Evolutionary conservation across 768 basidiomycete species (phyloP), one percentile per base, ranked within the genome.

Genomic region (Gloeostereum incarnatum): DNA sequence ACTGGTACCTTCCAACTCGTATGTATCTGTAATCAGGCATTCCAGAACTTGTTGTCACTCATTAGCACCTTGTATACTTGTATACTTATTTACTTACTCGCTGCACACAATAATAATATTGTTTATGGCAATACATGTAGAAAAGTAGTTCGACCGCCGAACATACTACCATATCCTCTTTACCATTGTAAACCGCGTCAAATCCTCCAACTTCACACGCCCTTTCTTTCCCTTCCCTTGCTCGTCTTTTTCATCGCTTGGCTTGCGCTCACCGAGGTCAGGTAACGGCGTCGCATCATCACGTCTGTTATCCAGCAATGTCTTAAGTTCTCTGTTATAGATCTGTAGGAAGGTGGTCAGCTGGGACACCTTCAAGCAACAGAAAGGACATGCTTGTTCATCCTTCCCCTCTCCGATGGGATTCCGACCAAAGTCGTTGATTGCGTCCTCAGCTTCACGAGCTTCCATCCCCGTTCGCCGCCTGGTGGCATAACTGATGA

Each of bases 101-200:
- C n/a, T n/a, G n/a, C n/a, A n/a, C n/a, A n/a, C n/a, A n/a, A n/a
- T n/a, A n/a, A n/a, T n/a, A n/a, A n/a, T n/a, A n/a, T n/a, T n/a
- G n/a, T n/a, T n/a, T n/a, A n/a, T n/a, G n/a, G n/a, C n/a, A n/a
- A n/a, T n/a, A n/a, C n/a, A n/a, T n/a, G n/a, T n/a, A n/a, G n/a
- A n/a, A n/a, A n/a, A n/a, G n/a, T n/a, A n/a, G n/a, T 34, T 34
- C 34, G 21, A 27, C 21, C 24, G 18, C 14, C 10, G 22, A 18
- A 29, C 9, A 2, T 22, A 22, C 54, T 64, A 75, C 71, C 71
- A 93, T 31, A 94, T 93, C 37, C 88, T 69, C 54, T 94, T 94
- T 32, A 94, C 84, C 92, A 97, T 97, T 14, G 91, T 94, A 65
- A 86, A 97, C 39, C 92, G 61, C 23, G 89, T 94, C 35, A 97